A percentile compares a stretch with the other conserved stretches of the same genome.
phyloP scores from a whole-genome alignment of 169 alveolate genomes.

The Blepharisma undulans region DNA sequence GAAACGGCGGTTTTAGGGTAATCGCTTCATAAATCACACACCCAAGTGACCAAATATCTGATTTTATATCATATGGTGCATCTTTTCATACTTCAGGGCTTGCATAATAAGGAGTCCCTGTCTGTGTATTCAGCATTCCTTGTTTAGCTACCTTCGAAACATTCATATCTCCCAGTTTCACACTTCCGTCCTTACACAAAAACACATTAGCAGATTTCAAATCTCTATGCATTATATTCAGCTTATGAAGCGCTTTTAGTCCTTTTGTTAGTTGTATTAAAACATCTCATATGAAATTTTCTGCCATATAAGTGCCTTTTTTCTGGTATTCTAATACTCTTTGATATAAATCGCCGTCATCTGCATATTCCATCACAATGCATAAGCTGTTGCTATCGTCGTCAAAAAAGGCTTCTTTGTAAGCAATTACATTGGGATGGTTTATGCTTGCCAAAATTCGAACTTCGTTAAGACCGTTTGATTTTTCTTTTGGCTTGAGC shows the following conservation, averaged over 20 bases:
- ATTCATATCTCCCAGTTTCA: conserved; percentile 94
- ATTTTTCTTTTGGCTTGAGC: conserved; percentile 56
- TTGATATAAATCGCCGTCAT: conserved; percentile 60
- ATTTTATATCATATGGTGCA: conserved; percentile 91
- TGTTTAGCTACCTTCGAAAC: conserved; percentile 92
- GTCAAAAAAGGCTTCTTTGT: conserved; percentile 68
- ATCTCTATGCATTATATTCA: conserved; percentile 84
- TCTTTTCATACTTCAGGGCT: conserved; percentile 94
- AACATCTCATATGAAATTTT: conserved; percentile 59
- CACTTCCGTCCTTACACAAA: conserved; percentile 79
- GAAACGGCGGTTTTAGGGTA: conserved; percentile 93
- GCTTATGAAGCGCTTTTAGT: conserved; percentile 77
- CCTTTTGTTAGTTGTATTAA: conserved; percentile 69
- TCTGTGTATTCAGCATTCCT: conserved; percentile 91
- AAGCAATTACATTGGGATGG: conserved; percentile 60
- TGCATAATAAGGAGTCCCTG: conserved; percentile 96
- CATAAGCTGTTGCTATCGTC: conserved; percentile 16
- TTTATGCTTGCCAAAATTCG: conserved; percentile 77
- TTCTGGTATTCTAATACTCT: conserved; percentile 41
- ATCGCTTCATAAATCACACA: conserved; percentile 92
- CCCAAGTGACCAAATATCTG: conserved; percentile 94
- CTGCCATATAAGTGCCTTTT: conserved; percentile 46
- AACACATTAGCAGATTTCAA: conserved; percentile 84
- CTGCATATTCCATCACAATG: conserved; percentile 39
- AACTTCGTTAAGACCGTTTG: conserved; percentile 77